Evolutionary conservation across 768 basidiomycete species (phyloP).

Genomic region (Kwoniella shandongensis): DNA sequence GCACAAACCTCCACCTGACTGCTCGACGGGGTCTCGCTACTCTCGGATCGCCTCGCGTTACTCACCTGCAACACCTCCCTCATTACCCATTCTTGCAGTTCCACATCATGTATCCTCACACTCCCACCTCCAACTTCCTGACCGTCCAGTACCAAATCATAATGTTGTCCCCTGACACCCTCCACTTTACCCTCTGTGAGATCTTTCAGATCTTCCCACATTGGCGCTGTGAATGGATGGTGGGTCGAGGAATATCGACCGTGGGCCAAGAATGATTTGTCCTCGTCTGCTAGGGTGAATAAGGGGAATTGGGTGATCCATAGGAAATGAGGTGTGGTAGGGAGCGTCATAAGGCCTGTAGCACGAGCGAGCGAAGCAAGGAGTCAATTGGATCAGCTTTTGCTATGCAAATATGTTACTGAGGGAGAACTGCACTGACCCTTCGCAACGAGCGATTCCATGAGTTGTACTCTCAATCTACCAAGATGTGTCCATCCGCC

Average conservation of each 20-base stretch:
- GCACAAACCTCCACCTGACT: neutral
- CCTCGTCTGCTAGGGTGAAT: constrained; percentile 79
- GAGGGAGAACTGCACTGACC: constrained; percentile 58
- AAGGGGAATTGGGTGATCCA: constrained; percentile 97
- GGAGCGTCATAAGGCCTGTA: constrained; percentile 62
- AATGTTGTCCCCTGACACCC: constrained; percentile 80
- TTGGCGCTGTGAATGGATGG: constrained; percentile 95
- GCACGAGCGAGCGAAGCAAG: neutral
- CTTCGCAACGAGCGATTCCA: constrained; percentile 65
- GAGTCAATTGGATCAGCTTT: too few relatives aligned
- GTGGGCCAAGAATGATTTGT: constrained; percentile 80
- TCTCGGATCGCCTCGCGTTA: neutral
- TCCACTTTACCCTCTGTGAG: constrained; percentile 71
- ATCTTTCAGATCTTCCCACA: constrained; percentile 79
- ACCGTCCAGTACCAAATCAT: constrained; percentile 91
- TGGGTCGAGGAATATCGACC: constrained; percentile 91
- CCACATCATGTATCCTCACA: constrained; percentile 84
- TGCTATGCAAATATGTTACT: too few relatives aligned
- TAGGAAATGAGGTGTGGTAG: constrained; percentile 72
- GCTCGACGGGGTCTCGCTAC: too few relatives aligned
- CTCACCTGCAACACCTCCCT: constrained; percentile 71
- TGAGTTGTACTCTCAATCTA: constrained; percentile 63
- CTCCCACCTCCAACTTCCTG: constrained; percentile 92
- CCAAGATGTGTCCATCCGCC: constrained; percentile 85
- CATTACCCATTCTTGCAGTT: constrained; percentile 83